Evolutionary conservation across 1,284 basidiomycete genomes (phyloP).

Genomic region (Ustilago xerochloae): DNA sequence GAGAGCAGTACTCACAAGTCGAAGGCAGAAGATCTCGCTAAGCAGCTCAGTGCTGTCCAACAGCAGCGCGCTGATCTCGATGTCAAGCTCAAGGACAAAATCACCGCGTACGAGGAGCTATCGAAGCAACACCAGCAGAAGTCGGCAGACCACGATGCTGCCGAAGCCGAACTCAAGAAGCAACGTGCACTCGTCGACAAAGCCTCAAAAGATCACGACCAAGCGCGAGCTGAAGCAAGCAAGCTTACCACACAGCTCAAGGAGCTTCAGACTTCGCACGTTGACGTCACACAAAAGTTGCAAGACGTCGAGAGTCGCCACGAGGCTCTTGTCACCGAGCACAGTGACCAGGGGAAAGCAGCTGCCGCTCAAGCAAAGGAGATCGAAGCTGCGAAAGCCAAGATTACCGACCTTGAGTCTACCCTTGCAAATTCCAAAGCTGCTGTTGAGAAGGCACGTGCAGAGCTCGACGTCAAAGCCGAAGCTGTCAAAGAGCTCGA

Average conservation of each 20-base stretch:
- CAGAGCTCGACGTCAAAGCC: slow-evolving; percentile 22
- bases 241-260: slow-evolving; percentile 11
- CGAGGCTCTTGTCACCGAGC: slow-evolving; percentile 9
- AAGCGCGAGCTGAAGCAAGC: slow-evolving; percentile 14
- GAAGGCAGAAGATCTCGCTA: slow-evolving; percentile 12
- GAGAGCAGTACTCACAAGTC: slow-evolving; percentile 16
- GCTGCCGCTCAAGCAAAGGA: slow-evolving; percentile 11
- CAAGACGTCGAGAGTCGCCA: slow-evolving; percentile 15
- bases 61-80: slow-evolving; percentile 15
- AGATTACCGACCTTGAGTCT: slow-evolving; percentile 19
- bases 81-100: slow-evolving; percentile 15
- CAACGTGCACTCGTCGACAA: slow-evolving; percentile 18
- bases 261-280: slow-evolving; percentile 14
- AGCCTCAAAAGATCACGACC: slow-evolving; percentile 14
- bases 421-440: slow-evolving; percentile 11
- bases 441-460: slow-evolving; percentile 1
- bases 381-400: slow-evolving; percentile 7
- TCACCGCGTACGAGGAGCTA: slow-evolving; percentile 20
- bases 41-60: slow-evolving; percentile 21
- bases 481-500: slow-evolving; percentile 15
- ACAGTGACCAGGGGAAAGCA: slow-evolving; percentile 18
- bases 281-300: slow-evolving; percentile 17
- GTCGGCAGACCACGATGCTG: slow-evolving; percentile 17
- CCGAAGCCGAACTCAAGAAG: slow-evolving; percentile 25
- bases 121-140: slow-evolving; percentile 23